These are phyloP conservation scores for Ophiostoma novo-ulmi DNA, from an alignment of 2,329 filamentous ascomycete genomes.

Conservation along the genomic window DNA sequence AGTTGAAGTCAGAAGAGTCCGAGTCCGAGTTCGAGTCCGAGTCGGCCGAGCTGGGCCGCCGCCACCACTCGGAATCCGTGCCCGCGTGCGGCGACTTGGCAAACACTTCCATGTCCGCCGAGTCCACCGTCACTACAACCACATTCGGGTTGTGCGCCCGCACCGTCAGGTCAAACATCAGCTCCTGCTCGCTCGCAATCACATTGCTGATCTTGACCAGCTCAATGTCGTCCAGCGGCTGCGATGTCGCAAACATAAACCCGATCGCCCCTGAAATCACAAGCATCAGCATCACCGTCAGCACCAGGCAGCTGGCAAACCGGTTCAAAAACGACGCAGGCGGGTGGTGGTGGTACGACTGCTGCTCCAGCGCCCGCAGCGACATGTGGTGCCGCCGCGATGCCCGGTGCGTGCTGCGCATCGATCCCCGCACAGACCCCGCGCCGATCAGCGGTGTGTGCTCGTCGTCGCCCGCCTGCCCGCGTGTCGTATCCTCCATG, in stretches of 20 bases:
- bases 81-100: slow-evolving; percentile 88
- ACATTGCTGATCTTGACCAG: slow-evolving; percentile 82
- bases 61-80: slow-evolving; percentile 59
- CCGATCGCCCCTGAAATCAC: slow-evolving; percentile 80
- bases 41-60: slow-evolving; percentile 36
- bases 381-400: slow-evolving; percentile 52
- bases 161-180: slow-evolving; percentile 89
- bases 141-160: slow-evolving; percentile 89
- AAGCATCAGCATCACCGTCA: slow-evolving; percentile 75
- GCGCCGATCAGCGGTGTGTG: slow-evolving; percentile 68
- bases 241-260: slow-evolving; percentile 87
- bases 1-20: too few relatives aligned
- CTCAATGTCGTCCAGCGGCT: slow-evolving; percentile 73
- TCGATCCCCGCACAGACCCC: slow-evolving; percentile 34
- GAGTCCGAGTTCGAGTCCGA: slow-evolving; percentile 24
- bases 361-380: slow-evolving; percentile 67
- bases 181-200: slow-evolving; percentile 85
- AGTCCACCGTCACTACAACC: slow-evolving; percentile 76
- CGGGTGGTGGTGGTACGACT: slow-evolving; percentile 54
- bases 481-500: slow-evolving; percentile 63
- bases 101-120: slow-evolving; percentile 87
- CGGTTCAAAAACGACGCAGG: slow-evolving; percentile 61
- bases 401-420: slow-evolving; percentile 47
- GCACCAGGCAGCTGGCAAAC: slow-evolving; percentile 79
- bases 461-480: slow-evolving; percentile 72